These are phyloP conservation scores for Platismatia glauca DNA, from an alignment of 495 filamentous ascomycete species.

Conservation along the genomic window DNA sequence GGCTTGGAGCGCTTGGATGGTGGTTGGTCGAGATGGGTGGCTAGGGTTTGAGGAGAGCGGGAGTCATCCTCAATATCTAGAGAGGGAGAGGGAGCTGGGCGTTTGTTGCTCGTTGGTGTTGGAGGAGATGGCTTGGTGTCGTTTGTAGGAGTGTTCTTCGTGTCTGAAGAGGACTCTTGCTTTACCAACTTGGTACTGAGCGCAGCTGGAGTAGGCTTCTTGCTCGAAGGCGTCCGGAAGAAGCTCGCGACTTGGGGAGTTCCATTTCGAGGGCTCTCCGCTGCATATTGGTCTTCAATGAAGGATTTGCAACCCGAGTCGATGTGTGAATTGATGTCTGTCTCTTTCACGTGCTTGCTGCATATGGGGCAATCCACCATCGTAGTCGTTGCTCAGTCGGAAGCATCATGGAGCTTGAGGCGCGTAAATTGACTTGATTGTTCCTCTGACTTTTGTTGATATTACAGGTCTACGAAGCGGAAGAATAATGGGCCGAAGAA, in stretches of 20 bases:
- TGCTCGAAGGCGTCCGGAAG: slow-evolving; percentile 60
- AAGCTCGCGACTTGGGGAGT: slow-evolving; percentile 52
- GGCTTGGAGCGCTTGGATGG: slow-evolving; percentile 53
- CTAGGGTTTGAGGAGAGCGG: background rate
- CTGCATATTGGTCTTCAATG: slow-evolving; percentile 30
- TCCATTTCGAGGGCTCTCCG: slow-evolving; percentile 34
- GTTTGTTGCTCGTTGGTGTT: slow-evolving; percentile 11
- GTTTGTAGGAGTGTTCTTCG: background rate
- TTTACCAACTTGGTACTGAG: background rate
- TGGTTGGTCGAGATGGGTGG: slow-evolving; percentile 23
- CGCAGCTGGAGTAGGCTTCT: slow-evolving; percentile 7
- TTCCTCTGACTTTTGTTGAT: too few species aligned
- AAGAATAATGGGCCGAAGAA: too few species aligned
- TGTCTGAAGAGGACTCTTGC: background rate
- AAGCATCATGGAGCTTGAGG: background rate
- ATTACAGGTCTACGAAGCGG: too few species aligned
- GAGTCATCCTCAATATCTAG: slow-evolving; percentile 1
- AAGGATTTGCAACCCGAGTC: slow-evolving; percentile 70
- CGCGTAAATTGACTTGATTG: background rate
- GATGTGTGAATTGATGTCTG: slow-evolving; percentile 83
- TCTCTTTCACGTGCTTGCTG: slow-evolving; percentile 59
- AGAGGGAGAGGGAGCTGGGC: slow-evolving; percentile 4
- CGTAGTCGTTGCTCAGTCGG: background rate
- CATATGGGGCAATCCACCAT: slow-evolving; percentile 90
- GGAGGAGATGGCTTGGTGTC: background rate